Conservation (phyloP, 306 rosid genomes). For the Benincasa hispida region DNA sequence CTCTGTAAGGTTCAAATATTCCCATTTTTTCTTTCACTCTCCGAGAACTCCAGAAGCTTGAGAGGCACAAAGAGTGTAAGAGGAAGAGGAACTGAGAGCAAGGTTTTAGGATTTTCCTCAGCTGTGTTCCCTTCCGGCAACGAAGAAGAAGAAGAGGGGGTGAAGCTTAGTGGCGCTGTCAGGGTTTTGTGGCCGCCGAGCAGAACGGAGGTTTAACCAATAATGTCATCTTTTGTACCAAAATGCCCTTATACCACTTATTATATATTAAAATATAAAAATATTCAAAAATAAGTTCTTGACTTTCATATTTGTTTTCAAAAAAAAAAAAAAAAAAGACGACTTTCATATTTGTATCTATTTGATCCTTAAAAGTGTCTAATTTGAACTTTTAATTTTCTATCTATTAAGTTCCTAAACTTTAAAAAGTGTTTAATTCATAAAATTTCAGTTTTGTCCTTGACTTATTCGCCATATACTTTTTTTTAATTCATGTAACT, state of each 20-base stretch:
- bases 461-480: too few relatives aligned
- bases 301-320: too few relatives aligned
- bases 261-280: too few relatives aligned
- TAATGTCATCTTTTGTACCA: background rate
- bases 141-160: background rate
- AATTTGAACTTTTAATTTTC: too few relatives aligned
- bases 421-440: too few relatives aligned
- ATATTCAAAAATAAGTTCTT: too few relatives aligned
- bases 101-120: background rate
- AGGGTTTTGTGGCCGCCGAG: constrained; percentile 4
- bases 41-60: background rate
- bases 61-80: background rate
- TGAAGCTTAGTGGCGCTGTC: background rate
- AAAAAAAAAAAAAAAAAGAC: too few relatives aligned
- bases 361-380: too few relatives aligned
- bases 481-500: too few relatives aligned
- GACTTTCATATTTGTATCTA: too few relatives aligned
- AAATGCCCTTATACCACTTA: background rate
- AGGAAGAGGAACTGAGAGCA: background rate
- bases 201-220: background rate
- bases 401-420: too few relatives aligned
- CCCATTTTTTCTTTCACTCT: constrained; percentile 37
- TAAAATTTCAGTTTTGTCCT: too few relatives aligned
- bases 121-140: background rate
- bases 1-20: constrained; percentile 73